Evolutionary conservation across 129 eudicot species (phyloP), one percentile per base, ranked within the genome.

Genomic region (Solidago caesia): DNA sequence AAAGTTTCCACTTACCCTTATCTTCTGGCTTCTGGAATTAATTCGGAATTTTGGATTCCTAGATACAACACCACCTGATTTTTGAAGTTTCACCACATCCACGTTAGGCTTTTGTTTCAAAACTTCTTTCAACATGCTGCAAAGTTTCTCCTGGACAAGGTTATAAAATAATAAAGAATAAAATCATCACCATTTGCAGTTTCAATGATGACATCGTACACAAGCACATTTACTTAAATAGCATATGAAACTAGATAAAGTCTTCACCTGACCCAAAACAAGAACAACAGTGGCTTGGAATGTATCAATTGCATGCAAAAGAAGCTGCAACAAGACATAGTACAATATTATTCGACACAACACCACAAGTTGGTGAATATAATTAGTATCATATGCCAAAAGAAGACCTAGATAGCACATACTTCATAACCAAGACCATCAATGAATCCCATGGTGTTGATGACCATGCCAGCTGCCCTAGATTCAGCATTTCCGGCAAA

Each of bases 401-500:
- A 53, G 27, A 27, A 43, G 7, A 58, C 72, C 63, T 71, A 8
- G 49, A 53, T 45, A 58, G 70, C 27, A 48, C 76, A 49, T 86
- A 88, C 98, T 85, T 94, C 98, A 83, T 94, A 94, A 70, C 98
- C 98, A 77, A 85, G 86, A 75, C 92, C 96, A 64, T 94, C 98
- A 70, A 90, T 88, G 86, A 89, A 94, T 68, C 98, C 98, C 98
- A 94, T 94, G 78, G 98, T 90, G 82, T 94, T 94, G 71, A 94
- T 90, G 55, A 94, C 97, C 98, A 94, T 90, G 80, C 98, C 97
- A 5, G 98, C 89, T 47, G 98, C 98, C 77, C 97, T 89, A 70
- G 98, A 94, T 75, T 94, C 98, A 8, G 88, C 67, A 69, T 94
- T 94, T 67, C 96, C 98, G 42, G 92, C 71, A 70, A 94, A 90